Evolutionary conservation across 2,329 filamentous ascomycete species (phyloP), one percentile per base, ranked within the genome.

Genomic region (Colletotrichum tropicale): DNA sequence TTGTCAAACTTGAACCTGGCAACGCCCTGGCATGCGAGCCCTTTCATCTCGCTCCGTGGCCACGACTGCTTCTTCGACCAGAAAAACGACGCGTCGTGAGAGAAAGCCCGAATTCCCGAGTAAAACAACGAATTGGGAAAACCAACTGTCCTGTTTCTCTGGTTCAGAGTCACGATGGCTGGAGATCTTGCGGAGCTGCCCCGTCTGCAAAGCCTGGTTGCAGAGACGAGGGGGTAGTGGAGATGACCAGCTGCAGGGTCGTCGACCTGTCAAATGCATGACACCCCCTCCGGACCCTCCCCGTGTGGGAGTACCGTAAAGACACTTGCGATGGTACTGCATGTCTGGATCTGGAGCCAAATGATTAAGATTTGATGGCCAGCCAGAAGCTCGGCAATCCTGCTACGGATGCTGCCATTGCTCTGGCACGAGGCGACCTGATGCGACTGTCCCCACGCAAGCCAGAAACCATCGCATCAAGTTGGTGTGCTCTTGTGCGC

Each of bases 391-490:
- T 74, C 68, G 67, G 67, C 61, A 71, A 30, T 61, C 21, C 72
- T 43, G 32, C 16, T 64, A 58, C 32, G 32, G 60, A 34, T 64
- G 58, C 24, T 28, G 48, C 32, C 66, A 26, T 64, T 67, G 61
- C 56, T 70, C 43, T n/a, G 58, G 48, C 48, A 71, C 71, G 66
- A 74, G 43, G 28, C 30, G 58, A 64, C 38, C 58, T 48, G 28
- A 24, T 72, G 69, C 56, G 58, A 66, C 52, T 34, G 61, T 71
- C 68, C 26, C 68, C 68, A 55, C 72, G 28, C 58, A 70, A 21
- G 60, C 52, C 58, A 66, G 34, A 34, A 48, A 62, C 52, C 52
- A 18, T 72, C 73, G 61, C 73, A 75, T 75, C 24, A 62, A 64
- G 55, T 52, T 66, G 30, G 72, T 56, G 69, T 26, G 18, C 61